Base-by-base conservation (phyloP, 2,329 filamentous ascomycete genomes). In the Pyrenophora graminea region DNA sequence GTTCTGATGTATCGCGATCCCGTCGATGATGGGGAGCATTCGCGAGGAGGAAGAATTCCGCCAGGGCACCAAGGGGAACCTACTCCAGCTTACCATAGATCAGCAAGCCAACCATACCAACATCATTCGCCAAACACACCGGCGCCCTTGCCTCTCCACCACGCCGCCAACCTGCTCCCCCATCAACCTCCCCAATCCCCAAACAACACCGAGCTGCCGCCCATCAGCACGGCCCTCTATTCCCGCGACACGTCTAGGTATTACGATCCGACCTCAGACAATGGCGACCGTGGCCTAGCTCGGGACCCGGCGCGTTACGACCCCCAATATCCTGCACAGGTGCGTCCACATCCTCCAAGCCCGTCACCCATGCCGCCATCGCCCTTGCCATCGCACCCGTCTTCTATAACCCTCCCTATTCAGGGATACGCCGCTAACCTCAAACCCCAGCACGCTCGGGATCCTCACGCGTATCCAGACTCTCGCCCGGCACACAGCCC, bases 231-330 rank as follows among this genome's bases (percentile, higher is more conserved):
- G 49, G 70, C 70, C 63, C 55, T 72, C 56, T 72, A 74, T 58
- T 45, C 62, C 46, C 74, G 75, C 65, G 74, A 76, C 55, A 68
- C 69, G 15, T 74, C 75, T 46, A 74, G 73, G 63, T 80, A 79
- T 70, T 80, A 80, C 70, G 78, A 80, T 63, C 78, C 77, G 6
- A 77, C 75, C 36, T 74, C 74, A 50, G 77, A 79, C 60, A 72
- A 76, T 63, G 74, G 75, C 58, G 61, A 69, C 51, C 64, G 66
- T 55, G 37, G 55, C 54, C 30, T 70, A 69, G 65, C 48, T 33
- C 67, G 70, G 36, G 51, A 59, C 51, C 58, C 64, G 37, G 58
- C 68, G 62, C 67, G 69, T 40, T 72, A 68, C 61, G 66, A 73
- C 39, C 53, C 43, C 42, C 66, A 68, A 48, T 71, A 70, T 48